Base-by-base conservation (phyloP, 1,284 basidiomycete genomes). In the Ganoderma meredithae region DNA sequence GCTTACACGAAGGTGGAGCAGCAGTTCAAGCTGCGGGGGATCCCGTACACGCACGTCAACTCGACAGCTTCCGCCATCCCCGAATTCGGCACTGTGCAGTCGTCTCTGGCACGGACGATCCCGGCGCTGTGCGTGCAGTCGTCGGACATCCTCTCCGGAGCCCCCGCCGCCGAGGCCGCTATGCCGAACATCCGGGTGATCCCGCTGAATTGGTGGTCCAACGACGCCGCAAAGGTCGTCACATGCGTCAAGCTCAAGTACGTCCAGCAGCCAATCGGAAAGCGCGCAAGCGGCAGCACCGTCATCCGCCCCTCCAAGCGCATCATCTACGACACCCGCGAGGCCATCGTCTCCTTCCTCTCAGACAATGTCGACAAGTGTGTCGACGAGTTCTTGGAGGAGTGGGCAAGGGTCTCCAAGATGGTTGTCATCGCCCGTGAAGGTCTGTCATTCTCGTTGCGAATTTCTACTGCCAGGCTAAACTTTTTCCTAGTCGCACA, bases 371-470 rank as follows among this genome's bases (percentile, higher is more conserved):
- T 97, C 68, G 90, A 95, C 71, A 91, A 90, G 8, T 97, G 95
- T 76, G 93, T 98, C 22, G 89, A 92, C 66, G 91, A 94, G 75
- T 96, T 98, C 77, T 80, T 95, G 71, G 91, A 94, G 74, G 95
- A 96, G 77, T 97, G 96, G 95, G 93, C 94, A 62, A 85, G 92
- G 52, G 91, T 97, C 41, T 94, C 93, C 47, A 96, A 95, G 80
- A 94, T 97, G 85, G 93, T 96, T 19, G 92, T 96, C 49, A 95
- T 98, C 67, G 95, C 95, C 7, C 88, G 95, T 71, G 94, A 96
- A 83, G 88, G 94, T 92, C 75, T 75, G 13, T 41, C 22, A 0
- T 25, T 25, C 3, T 25, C 3, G 25, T 15, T 22, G 12, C n/a
- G 0, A 8, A 49, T 12, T 69, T n/a, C 43, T 60, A 9, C 4